phyloP scores from a whole-genome alignment of 2,329 filamentous ascomycete genomes.

The Phialocephala sp. region DNA sequence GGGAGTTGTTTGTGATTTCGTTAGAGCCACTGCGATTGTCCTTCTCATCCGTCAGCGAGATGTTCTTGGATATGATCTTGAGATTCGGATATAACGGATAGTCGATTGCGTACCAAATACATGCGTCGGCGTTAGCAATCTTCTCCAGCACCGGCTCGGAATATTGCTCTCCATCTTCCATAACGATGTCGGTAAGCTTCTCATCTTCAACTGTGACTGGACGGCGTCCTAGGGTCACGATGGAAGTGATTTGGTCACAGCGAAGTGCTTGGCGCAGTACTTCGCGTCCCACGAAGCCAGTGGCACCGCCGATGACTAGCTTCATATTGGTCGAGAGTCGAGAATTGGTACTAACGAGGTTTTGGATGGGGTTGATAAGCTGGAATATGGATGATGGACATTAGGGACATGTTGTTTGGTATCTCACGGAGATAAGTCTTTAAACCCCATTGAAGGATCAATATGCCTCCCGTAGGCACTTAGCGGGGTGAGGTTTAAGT shows the following conservation, averaged over 20 bases:
- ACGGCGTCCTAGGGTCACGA: slow-evolving; percentile 12
- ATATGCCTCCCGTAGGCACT: too few relatives aligned
- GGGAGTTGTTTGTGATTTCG: slow-evolving; percentile 5
- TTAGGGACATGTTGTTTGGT: too few relatives aligned
- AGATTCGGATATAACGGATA: too few relatives aligned
- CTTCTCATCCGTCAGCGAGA: neutral
- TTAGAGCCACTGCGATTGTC: slow-evolving; percentile 14
- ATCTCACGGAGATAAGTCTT: too few relatives aligned
- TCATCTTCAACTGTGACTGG: neutral
- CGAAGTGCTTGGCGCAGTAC: slow-evolving; percentile 14
- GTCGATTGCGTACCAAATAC: slow-evolving; percentile 11
- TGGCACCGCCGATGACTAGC: slow-evolving; percentile 16
- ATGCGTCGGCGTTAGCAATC: slow-evolving; percentile 12
- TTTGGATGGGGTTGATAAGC: neutral
- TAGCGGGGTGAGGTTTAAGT: too few relatives aligned
- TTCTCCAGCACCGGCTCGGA: neutral
- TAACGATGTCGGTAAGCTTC: slow-evolving; percentile 12
- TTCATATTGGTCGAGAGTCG: slow-evolving; percentile 11
- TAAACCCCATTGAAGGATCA: too few relatives aligned
- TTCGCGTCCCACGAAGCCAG: slow-evolving; percentile 14
- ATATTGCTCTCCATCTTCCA: slow-evolving; percentile 14
- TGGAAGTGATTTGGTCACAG: slow-evolving; percentile 2
- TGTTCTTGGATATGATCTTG: neutral
- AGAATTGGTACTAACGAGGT: neutral
- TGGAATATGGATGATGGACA: neutral